phyloP scores from a whole-genome alignment of 108 stramenopile species.

The Chaetoceros muelleri region DNA sequence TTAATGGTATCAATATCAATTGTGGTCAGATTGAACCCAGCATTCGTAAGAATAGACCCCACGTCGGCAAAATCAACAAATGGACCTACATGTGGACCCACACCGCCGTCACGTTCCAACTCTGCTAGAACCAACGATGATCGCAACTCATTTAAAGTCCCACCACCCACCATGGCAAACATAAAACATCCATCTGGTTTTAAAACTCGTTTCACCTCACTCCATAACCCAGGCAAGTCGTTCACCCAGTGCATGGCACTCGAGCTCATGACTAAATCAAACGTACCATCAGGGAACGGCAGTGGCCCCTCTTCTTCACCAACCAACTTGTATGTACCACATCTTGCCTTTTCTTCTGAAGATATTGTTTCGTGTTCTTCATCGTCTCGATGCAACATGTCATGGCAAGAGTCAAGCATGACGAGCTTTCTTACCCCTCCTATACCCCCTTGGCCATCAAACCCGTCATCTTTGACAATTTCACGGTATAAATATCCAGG shows the following conservation, averaged over 20 bases:
- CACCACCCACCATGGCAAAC: constrained; percentile 90
- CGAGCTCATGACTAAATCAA: constrained; percentile 89
- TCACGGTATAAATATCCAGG: constrained; percentile 52
- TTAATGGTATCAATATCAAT: constrained; percentile 91
- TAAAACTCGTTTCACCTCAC: constrained; percentile 66
- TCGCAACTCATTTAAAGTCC: constrained; percentile 88
- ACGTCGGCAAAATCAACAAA: constrained; percentile 89
- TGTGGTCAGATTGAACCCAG: constrained; percentile 88
- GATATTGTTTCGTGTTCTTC: constrained; percentile 5
- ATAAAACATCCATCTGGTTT: constrained; percentile 97
- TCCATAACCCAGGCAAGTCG: constrained; percentile 73
- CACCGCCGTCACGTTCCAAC: constrained; percentile 86
- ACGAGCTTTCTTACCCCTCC: constrained; percentile 77
- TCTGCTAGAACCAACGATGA: constrained; percentile 80
- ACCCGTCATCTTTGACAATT: constrained; percentile 43
- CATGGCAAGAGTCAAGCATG: constrained; percentile 56
- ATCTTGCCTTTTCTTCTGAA: constrained; percentile 18
- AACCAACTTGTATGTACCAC: constrained; percentile 53
- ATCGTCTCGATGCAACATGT: constrained; percentile 53
- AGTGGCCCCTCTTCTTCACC: constrained; percentile 57
- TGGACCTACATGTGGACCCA: constrained; percentile 87
- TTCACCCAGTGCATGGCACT: constrained; percentile 93
- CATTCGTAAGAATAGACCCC: constrained; percentile 70
- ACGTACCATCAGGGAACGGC: constrained; percentile 83
- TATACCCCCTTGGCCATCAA: constrained; percentile 55